These are phyloP conservation scores for Pseudonitzschia multiseries DNA, from an alignment of 108 stramenopile species.

Conservation along the genomic window DNA sequence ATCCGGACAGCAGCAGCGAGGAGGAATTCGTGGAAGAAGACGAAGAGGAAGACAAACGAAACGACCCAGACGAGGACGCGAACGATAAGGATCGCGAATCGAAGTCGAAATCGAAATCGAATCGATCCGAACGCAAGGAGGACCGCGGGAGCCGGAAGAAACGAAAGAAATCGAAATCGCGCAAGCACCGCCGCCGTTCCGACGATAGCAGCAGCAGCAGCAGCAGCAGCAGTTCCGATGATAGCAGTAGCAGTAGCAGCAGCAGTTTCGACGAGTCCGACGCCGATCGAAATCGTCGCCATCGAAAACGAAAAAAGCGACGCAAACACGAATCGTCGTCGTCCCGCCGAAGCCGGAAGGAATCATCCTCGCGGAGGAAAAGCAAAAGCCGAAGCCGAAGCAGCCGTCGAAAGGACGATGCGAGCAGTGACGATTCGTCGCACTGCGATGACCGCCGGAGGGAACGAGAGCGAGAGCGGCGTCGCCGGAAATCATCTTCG, in stretches of 20 bases:
- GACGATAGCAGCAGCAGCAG: constrained; percentile 16
- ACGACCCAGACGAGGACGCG: constrained; percentile 31
- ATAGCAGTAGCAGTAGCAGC: constrained; percentile 19
- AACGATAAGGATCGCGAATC: constrained; percentile 16
- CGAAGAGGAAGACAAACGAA: constrained; percentile 40
- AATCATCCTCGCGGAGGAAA: too few relatives aligned
- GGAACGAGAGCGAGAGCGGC: not conserved
- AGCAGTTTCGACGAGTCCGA: not conserved
- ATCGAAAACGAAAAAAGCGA: too few relatives aligned
- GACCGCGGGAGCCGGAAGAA: constrained; percentile 30
- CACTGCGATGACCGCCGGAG: too few relatives aligned
- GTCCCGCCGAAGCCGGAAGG: not conserved
- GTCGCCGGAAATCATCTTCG: not conserved
- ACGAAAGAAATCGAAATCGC: constrained; percentile 28
- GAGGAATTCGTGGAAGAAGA: constrained; percentile 71
- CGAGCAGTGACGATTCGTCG: too few relatives aligned
- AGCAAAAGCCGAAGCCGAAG: not conserved
- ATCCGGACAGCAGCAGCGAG: constrained; percentile 68
- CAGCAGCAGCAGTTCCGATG: constrained; percentile 24
- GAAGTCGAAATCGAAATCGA: constrained; percentile 30
- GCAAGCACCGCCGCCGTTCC: constrained; percentile 12
- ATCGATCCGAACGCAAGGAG: constrained; percentile 6
- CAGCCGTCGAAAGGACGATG: not conserved
- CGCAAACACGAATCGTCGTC: too few relatives aligned
- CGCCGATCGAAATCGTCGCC: not conserved